These are phyloP conservation scores for Xylaria sp. DNA, from an alignment of 2,329 filamentous ascomycete genomes.

Conservation along the genomic window DNA sequence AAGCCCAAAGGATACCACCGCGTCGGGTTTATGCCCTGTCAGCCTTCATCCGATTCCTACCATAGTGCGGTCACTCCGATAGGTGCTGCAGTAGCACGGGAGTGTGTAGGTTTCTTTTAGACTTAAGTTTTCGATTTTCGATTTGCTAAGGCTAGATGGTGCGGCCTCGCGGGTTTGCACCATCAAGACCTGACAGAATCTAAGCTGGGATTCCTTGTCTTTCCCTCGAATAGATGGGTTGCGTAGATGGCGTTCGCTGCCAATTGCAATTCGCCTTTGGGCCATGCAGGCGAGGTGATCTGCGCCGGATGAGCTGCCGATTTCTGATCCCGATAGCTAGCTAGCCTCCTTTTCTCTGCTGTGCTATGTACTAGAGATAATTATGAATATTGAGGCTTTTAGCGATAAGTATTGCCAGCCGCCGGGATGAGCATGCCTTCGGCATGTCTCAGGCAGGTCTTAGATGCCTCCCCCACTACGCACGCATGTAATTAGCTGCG, in stretches of 20 bases:
- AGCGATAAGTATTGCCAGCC: too few species aligned
- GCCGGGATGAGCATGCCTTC: too few species aligned
- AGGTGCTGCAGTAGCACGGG: too few species aligned
- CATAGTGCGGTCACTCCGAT: background rate
- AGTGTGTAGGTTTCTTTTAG: background rate
- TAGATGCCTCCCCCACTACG: too few species aligned
- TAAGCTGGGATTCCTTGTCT: background rate
- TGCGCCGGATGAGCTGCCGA: background rate
- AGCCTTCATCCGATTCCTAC: background rate
- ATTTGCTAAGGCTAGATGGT: background rate
- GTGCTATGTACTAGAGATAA: too few species aligned
- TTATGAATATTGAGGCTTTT: too few species aligned
- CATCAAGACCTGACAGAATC: conserved; percentile 1
- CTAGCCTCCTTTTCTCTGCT: background rate
- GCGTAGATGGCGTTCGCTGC: background rate
- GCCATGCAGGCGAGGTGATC: too few species aligned
- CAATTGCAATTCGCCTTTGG: background rate
- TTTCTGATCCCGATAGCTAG: background rate
- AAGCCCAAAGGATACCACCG: background rate
- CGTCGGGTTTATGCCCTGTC: background rate
- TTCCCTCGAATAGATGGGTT: background rate
- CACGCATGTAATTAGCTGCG: too few species aligned
- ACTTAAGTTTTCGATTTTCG: background rate
- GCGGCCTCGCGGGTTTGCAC: conserved; percentile 1
- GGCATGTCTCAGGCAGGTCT: too few species aligned